These are phyloP conservation scores for Boletales sp. DNA, from an alignment of 768 basidiomycete species.

Conservation along the genomic window DNA sequence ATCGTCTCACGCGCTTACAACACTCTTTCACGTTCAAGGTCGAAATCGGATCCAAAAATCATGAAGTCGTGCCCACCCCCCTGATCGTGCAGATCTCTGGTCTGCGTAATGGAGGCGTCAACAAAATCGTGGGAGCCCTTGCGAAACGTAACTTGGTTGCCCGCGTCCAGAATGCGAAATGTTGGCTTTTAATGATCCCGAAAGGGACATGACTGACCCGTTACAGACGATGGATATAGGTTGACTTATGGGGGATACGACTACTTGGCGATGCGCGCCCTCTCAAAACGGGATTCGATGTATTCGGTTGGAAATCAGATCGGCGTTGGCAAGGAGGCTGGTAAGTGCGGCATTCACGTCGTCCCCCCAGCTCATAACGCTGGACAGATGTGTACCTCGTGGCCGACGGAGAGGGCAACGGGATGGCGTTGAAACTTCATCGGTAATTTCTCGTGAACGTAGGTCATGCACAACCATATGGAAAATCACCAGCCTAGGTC, in stretches of 20 bases:
- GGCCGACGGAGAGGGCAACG: constrained; percentile 76
- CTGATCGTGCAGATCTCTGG: constrained; percentile 92
- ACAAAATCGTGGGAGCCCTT: constrained; percentile 85
- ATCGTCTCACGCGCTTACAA: constrained; percentile 3
- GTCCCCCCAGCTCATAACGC: constrained; percentile 4
- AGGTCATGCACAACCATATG: constrained; percentile 1
- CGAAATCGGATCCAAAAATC: constrained; percentile 98
- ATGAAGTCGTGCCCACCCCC: constrained; percentile 87
- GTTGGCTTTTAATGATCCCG: constrained; percentile 39
- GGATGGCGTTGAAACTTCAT: constrained; percentile 92
- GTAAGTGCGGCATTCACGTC: constrained; percentile 37
- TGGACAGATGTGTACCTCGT: constrained; percentile 78
- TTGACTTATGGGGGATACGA: constrained; percentile 99
- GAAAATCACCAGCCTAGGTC: constrained; percentile 67
- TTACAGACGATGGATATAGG: constrained; percentile 90
- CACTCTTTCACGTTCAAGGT: constrained; percentile 48
- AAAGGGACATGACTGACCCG: constrained; percentile 3
- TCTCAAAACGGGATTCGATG: constrained; percentile 87
- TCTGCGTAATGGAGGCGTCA: constrained; percentile 88
- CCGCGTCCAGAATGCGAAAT: constrained; percentile 88
- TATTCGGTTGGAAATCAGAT: constrained; percentile 95
- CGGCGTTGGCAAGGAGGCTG: constrained; percentile 97
- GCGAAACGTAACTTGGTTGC: constrained; percentile 91
- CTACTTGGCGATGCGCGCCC: constrained; percentile 87
- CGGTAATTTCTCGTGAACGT: constrained; percentile 45